These are phyloP conservation scores for Luffa acutangula DNA, from an alignment of 306 rosid genomes.

Conservation along the genomic window DNA sequence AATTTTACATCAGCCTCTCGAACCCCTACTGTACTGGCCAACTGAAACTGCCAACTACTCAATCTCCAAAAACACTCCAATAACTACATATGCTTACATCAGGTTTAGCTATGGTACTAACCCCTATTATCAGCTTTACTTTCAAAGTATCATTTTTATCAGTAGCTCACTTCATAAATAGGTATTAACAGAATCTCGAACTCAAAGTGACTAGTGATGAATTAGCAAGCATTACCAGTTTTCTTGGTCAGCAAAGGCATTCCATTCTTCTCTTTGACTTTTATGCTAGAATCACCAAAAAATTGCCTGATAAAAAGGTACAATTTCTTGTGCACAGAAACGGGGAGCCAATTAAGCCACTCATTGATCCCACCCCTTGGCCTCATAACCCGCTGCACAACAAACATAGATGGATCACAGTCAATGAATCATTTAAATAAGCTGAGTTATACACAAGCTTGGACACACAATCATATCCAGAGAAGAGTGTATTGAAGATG, in stretches of 20 bases:
- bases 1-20: not conserved
- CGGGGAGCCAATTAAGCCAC: constrained; percentile 87
- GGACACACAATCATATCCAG: not conserved
- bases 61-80: not conserved
- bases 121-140: not conserved
- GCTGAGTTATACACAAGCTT: not conserved
- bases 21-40: not conserved
- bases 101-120: not conserved
- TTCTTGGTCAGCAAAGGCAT: constrained; percentile 15
- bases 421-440: not conserved
- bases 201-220: not conserved
- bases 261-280: constrained; percentile 14
- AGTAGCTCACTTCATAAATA: not conserved
- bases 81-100: not conserved
- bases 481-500: not conserved
- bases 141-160: not conserved
- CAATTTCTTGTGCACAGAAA: constrained; percentile 51
- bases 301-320: constrained; percentile 26
- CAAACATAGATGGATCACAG: not conserved
- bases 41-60: not conserved
- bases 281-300: constrained; percentile 19
- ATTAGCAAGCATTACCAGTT: constrained; percentile 26
- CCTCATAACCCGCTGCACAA: constrained; percentile 64
- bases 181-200: not conserved
- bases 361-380: constrained; percentile 72